These are phyloP conservation scores for Penicillium angulare DNA, from an alignment of 495 filamentous ascomycete genomes.

Conservation along the genomic window DNA sequence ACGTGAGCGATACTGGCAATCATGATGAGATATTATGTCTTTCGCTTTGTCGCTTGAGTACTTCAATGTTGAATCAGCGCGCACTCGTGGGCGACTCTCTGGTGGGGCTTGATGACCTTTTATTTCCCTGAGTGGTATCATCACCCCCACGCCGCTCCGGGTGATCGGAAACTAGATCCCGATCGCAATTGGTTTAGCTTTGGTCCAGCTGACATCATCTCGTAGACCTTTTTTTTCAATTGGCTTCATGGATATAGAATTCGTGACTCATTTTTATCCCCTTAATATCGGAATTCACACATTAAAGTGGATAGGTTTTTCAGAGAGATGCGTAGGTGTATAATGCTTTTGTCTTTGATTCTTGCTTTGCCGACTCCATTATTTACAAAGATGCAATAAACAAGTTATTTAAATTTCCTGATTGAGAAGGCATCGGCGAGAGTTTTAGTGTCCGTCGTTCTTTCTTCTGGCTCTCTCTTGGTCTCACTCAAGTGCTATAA, in stretches of 20 bases:
- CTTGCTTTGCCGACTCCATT: no score
- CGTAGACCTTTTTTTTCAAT: background rate
- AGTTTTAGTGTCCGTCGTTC: no score
- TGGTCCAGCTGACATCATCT: background rate
- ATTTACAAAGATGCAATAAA: no score
- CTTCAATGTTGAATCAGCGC: no score
- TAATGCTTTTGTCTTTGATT: no score
- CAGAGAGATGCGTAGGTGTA: no score
- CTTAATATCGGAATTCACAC: background rate
- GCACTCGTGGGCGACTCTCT: no score
- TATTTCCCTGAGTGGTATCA: slow-evolving; percentile 2
- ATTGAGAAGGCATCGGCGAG: no score
- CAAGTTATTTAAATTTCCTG: no score
- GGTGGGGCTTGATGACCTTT: background rate
- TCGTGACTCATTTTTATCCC: background rate
- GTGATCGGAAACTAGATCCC: slow-evolving; percentile 17
- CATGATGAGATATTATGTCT: slow-evolving; percentile 30
- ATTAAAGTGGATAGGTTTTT: background rate
- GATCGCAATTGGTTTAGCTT: slow-evolving; percentile 12
- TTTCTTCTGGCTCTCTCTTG: no score
- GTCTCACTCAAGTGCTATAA: no score
- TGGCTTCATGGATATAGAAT: background rate
- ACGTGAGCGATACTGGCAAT: slow-evolving; percentile 60
- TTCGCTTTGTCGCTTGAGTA: no score
- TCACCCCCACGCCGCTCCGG: slow-evolving; percentile 9